Evolutionary conservation across 2,329 filamentous ascomycete genomes (phyloP), one percentile per base, ranked within the genome.

Genomic region (Fusarium sacchari): DNA sequence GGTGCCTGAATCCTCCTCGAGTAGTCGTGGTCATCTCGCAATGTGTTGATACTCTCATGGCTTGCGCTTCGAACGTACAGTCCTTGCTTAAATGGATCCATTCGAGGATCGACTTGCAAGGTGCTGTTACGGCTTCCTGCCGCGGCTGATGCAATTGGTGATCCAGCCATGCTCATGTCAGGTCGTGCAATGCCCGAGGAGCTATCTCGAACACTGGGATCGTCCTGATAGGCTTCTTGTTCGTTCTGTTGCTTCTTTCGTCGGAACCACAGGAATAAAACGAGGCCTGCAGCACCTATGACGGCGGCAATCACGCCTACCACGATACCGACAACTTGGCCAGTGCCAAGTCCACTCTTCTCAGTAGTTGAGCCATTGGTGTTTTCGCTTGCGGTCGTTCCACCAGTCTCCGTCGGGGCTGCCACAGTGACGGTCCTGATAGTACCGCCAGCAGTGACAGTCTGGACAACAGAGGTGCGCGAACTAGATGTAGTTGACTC

Each of bases 21-120:
- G 77, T 92, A 92, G 73, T 92, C 90, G 66, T 90, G 89, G 69
- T 92, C 89, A 77, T 92, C 90, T 64, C 88, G 88, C 10, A 92
- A 81, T 4, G 90, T 91, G 73, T 88, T 88, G 77, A 92, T 82
- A 77, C 89, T 92, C 78, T 92, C 90, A 69, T 87, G 86, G 75
- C 89, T 91, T 79, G 87, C 88, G 75, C 86, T 90, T 32, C 87
- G 84, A 47, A 83, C 82, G 78, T 91, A 92, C 18, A 91, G 82
- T 24, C 86, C 87, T 40, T 86, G 84, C 53, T 88, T 86, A 69
- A 88, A 90, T 1, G 90, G 90, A 75, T 92, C 88, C 83, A 92
- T 87, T 49, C 90, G 85, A 37, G 90, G 90, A 77, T 92, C 90
- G 60, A 91, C 86, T 14, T 88, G 87, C 60, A 91, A 79, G 49